Conservation (phyloP, 495 filamentous ascomycete species). For the Podospora pseudopauciseta region DNA sequence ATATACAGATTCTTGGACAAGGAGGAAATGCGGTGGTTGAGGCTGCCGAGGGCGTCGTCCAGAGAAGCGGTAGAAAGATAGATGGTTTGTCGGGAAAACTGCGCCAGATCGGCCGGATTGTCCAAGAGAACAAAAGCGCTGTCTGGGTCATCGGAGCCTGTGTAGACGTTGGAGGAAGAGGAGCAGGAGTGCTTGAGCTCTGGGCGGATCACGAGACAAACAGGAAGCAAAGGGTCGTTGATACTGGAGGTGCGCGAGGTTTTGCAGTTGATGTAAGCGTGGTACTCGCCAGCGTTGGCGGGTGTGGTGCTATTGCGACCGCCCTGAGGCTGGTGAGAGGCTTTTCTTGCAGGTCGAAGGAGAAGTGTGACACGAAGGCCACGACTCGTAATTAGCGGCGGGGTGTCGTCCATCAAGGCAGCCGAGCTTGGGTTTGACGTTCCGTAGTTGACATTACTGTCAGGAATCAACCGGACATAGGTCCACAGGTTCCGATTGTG, state of each 20-base stretch:
- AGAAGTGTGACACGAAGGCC: conserved; percentile 23
- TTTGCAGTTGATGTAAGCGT: conserved; percentile 29
- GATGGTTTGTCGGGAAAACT: conserved; percentile 20
- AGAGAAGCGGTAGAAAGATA: conserved; percentile 20
- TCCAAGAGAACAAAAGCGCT: conserved; percentile 21
- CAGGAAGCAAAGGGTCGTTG: conserved; percentile 10
- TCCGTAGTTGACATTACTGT: not conserved
- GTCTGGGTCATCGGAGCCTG: conserved; percentile 24
- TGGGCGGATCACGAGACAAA: conserved; percentile 21
- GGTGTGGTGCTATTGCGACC: not conserved
- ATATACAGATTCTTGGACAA: conserved; percentile 25
- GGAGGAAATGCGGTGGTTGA: conserved; percentile 22
- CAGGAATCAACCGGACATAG: conserved; percentile 16
- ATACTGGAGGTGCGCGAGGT: conserved; percentile 3
- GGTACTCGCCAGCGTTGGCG: conserved; percentile 8
- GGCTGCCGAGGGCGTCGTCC: conserved; percentile 4
- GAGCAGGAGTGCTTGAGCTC: conserved; percentile 3
- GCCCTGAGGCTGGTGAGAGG: not conserved
- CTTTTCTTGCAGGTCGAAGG: conserved; percentile 6
- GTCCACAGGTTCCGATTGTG: conserved; percentile 24
- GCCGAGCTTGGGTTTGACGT: not conserved
- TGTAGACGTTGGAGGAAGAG: conserved; percentile 20
- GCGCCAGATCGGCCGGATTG: conserved; percentile 12
- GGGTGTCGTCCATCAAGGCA: conserved; percentile 18
- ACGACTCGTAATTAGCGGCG: conserved; percentile 27